These are phyloP conservation scores for Catharanthus roseus DNA, from an alignment of 257 asterid species.

Conservation along the genomic window DNA sequence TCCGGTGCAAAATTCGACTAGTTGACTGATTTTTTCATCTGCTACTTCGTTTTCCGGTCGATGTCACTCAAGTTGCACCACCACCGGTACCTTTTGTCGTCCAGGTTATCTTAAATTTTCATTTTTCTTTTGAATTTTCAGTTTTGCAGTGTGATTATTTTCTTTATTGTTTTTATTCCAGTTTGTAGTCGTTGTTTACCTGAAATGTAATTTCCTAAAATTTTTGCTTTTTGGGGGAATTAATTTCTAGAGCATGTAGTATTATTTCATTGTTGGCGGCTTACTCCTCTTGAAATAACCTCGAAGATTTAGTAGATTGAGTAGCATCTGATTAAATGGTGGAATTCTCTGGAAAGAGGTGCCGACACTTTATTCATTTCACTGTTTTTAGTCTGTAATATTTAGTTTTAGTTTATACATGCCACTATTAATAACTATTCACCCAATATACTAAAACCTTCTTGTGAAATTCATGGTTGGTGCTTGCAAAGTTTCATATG, in stretches of 20 bases:
- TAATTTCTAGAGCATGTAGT: background rate
- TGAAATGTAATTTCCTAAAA: background rate
- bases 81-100: constrained; percentile 40
- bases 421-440: background rate
- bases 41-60: constrained; percentile 8
- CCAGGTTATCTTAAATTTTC: constrained; percentile 37
- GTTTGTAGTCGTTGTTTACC: background rate
- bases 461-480: background rate
- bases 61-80: constrained; percentile 61
- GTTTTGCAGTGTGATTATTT: background rate
- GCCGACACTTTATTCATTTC: background rate
- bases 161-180: background rate
- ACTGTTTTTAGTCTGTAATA: background rate
- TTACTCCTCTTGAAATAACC: background rate
- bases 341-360: background rate
- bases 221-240: background rate
- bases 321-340: background rate
- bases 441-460: background rate
- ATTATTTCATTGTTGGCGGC: background rate
- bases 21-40: constrained; percentile 1
- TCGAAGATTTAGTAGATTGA: background rate
- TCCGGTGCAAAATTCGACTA: background rate
- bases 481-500: background rate
- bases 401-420: constrained; percentile 2
- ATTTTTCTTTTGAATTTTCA: background rate